phyloP scores from a whole-genome alignment of 129 eudicot species.

The Mikania micrantha region DNA sequence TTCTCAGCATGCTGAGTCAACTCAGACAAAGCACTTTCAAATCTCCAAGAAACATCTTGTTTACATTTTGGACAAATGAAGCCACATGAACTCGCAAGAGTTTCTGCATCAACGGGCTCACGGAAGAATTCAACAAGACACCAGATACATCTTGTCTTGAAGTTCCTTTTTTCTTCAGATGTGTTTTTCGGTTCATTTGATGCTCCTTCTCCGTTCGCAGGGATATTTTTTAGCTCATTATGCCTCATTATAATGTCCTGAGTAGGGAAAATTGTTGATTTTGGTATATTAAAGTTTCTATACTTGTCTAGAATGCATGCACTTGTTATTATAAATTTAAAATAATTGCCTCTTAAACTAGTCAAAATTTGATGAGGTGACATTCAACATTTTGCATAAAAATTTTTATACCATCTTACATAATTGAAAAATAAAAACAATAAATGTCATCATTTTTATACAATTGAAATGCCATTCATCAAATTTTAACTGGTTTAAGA shows the following conservation, averaged over 20 bases:
- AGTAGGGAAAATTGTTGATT: no score
- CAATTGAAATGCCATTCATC: no score
- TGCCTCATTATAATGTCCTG: neutral
- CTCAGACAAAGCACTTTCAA: neutral
- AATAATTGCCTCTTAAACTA: no score
- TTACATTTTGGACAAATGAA: conserved; percentile 22
- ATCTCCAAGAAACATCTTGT: neutral
- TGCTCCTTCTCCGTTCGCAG: conserved; percentile 2
- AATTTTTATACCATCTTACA: no score
- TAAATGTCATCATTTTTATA: no score
- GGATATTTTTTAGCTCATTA: neutral
- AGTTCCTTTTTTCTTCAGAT: neutral
- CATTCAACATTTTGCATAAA: no score
- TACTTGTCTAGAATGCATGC: no score
- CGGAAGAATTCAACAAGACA: conserved; percentile 18
- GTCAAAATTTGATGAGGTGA: no score
- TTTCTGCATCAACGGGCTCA: conserved; percentile 14
- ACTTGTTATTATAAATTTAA: no score
- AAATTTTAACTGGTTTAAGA: no score
- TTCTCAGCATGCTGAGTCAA: neutral
- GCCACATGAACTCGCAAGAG: conserved; percentile 5
- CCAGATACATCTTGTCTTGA: conserved; percentile 21
- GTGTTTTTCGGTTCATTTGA: conserved; percentile 2
- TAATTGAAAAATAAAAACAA: no score
- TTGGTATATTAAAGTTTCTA: no score